Evolutionary conservation across 495 filamentous ascomycete species (phyloP).

Genomic region (Penicillium pulvis): DNA sequence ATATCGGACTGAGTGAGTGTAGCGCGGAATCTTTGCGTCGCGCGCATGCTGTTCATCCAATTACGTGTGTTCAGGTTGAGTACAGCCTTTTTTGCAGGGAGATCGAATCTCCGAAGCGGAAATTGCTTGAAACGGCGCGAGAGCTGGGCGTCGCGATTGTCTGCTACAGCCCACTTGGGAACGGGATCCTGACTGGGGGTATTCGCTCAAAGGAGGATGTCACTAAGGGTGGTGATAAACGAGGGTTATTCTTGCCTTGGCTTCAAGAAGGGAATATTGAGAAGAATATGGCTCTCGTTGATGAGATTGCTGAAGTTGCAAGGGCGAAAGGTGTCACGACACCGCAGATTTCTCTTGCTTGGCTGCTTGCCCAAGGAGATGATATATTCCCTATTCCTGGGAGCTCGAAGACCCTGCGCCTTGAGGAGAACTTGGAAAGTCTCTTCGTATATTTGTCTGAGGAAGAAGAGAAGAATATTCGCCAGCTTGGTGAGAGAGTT

Average conservation of each 20-base stretch:
- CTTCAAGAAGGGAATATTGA: constrained; percentile 53
- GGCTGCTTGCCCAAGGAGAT: constrained; percentile 61
- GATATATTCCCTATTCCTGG: constrained; percentile 65
- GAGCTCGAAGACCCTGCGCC: constrained; percentile 54
- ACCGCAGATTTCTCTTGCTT: constrained; percentile 57
- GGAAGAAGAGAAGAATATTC: constrained; percentile 20
- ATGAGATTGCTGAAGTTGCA: constrained; percentile 45
- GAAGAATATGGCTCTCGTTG: constrained; percentile 52
- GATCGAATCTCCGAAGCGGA: constrained; percentile 53
- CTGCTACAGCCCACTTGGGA: constrained; percentile 62
- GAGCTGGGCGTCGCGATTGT: constrained; percentile 66
- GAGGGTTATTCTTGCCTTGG: constrained; percentile 40
- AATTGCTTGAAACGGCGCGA: constrained; percentile 55
- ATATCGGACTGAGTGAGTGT: constrained; percentile 62
- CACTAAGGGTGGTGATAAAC: constrained; percentile 38
- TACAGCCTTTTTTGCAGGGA: constrained; percentile 61
- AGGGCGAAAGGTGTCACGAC: constrained; percentile 47
- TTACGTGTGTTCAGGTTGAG: constrained; percentile 68
- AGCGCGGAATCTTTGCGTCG: constrained; percentile 60
- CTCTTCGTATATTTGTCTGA: constrained; percentile 13
- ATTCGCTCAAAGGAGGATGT: constrained; percentile 51
- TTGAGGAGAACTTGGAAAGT: constrained; percentile 56
- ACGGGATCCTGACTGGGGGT: constrained; percentile 55
- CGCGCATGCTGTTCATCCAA: constrained; percentile 59
- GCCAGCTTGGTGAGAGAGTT: constrained; percentile 13